A percentile compares a stretch with the other conserved stretches of the same genome.
Conservation (phyloP, 805 yeast species). For the Wickerhamiella kazuoi region DNA sequence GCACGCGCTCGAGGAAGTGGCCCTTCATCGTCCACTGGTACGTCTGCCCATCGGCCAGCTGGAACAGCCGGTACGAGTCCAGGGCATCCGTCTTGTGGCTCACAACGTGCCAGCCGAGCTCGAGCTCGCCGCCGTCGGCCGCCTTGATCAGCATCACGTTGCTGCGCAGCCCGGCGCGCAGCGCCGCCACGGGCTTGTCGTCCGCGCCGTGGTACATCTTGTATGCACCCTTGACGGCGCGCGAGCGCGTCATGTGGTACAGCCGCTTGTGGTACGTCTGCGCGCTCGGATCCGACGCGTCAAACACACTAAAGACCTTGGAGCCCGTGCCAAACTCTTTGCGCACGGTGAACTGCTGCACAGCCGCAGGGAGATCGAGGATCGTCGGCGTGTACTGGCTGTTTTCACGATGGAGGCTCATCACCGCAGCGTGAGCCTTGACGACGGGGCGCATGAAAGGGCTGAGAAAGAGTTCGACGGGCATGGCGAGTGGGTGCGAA, state of each 20-base stretch:
- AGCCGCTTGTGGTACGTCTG: constrained; percentile 22
- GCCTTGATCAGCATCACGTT: constrained; percentile 39
- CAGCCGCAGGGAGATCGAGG: constrained; percentile 26
- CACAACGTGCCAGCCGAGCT: constrained; percentile 47
- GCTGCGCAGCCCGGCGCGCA: constrained; percentile 44
- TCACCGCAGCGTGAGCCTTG: constrained; percentile 34
- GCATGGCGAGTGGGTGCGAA: constrained; percentile 24
- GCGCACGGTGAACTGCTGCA: constrained; percentile 30
- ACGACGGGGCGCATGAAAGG: constrained; percentile 46
- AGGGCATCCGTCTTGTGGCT: constrained; percentile 43
- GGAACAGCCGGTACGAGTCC: constrained; percentile 43
- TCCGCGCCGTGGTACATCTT: constrained; percentile 36
- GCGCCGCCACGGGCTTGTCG: constrained; percentile 40
- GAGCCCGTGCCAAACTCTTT: constrained; percentile 46
- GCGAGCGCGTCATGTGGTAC: constrained; percentile 41
- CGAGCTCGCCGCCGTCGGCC: constrained; percentile 29
- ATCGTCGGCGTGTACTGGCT: constrained; percentile 40
- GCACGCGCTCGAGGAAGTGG: constrained; percentile 38
- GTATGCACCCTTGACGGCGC: constrained; percentile 51
- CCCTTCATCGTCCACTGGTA: constrained; percentile 53
- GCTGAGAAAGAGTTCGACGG: constrained; percentile 38
- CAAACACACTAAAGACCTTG: constrained; percentile 36
- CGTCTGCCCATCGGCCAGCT: constrained; percentile 38
- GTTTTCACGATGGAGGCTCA: constrained; percentile 38
- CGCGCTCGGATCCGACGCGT: constrained; percentile 24